phyloP scores from a whole-genome alignment of 2,329 filamentous ascomycete species.

The Phymatotrichopsis omnivora region DNA sequence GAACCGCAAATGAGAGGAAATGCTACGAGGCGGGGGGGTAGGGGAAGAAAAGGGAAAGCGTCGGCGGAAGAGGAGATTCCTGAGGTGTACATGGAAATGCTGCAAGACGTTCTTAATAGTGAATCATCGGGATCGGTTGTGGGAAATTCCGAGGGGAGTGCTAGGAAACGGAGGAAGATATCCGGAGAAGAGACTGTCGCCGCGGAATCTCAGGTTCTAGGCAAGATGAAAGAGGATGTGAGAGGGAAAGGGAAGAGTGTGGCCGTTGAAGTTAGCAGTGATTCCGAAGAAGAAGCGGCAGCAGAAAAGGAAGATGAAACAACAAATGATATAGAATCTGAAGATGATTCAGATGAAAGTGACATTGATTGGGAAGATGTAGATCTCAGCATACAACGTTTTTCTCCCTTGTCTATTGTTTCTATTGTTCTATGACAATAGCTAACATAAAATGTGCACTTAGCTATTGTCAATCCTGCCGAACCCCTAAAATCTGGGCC shows the following conservation, averaged over 20 bases:
- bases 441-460: conserved; percentile 28
- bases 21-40: neutral
- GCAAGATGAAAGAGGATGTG: conserved; percentile 13
- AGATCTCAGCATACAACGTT: conserved; percentile 37
- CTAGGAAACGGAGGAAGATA: conserved; percentile 20
- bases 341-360: conserved; percentile 38
- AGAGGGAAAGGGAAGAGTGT: conserved; percentile 1
- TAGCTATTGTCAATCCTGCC: conserved; percentile 12
- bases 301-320: conserved; percentile 12
- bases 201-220: neutral
- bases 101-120: conserved; percentile 36
- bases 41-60: neutral
- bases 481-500: conserved; percentile 38
- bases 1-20: conserved; percentile 2
- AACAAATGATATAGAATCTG: conserved; percentile 30
- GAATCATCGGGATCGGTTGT: conserved; percentile 27
- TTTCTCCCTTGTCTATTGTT: conserved; percentile 27
- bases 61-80: conserved; percentile 33
- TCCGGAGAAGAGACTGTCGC: neutral
- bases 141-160: conserved; percentile 32
- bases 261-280: conserved; percentile 23
- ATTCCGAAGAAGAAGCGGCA: conserved; percentile 27
- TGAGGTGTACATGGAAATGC: conserved; percentile 40
- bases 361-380: conserved; percentile 57
- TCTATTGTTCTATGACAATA: conserved; percentile 34